Conservation (phyloP, 768 basidiomycete species). For the Mycena latifolia region DNA sequence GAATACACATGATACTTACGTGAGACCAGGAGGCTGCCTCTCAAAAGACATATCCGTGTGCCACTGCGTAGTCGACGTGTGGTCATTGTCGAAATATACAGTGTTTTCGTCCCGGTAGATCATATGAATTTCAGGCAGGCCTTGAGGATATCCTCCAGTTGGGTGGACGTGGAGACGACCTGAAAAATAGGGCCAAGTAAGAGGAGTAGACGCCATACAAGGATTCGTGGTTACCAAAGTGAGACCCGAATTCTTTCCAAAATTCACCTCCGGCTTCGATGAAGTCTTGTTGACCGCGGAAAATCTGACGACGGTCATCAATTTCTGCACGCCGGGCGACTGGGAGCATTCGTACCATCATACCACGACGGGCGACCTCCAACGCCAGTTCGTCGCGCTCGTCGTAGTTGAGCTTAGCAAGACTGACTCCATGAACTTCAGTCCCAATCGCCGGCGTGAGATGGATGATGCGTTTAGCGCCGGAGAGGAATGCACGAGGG, state of each 20-base stretch:
- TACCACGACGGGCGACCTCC: constrained; percentile 45
- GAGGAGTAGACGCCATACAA: background rate
- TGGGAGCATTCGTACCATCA: constrained; percentile 17
- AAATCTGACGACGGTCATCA: constrained; percentile 45
- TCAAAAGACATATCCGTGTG: constrained; percentile 66
- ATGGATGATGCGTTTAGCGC: constrained; percentile 55
- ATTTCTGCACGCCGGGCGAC: background rate
- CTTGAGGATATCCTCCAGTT: constrained; percentile 66
- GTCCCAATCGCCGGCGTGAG: constrained; percentile 69
- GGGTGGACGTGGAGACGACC: constrained; percentile 69
- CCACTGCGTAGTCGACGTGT: constrained; percentile 58
- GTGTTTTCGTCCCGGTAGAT: constrained; percentile 68
- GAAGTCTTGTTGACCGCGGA: constrained; percentile 69
- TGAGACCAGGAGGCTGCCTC: constrained; percentile 71
- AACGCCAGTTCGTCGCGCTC: constrained; percentile 67
- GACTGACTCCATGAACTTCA: constrained; percentile 66
- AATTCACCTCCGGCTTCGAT: constrained; percentile 60
- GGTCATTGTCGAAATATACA: constrained; percentile 61
- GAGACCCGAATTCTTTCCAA: constrained; percentile 63
- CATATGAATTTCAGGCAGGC: constrained; percentile 67
- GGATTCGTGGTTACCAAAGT: constrained; percentile 50
- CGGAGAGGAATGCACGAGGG: constrained; percentile 63
- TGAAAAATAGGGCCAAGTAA: constrained; percentile 3
- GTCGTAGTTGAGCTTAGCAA: constrained; percentile 57
- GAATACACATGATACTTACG: constrained; percentile 54